phyloP scores from a whole-genome alignment of 805 yeast species.

The Cyberlindnera euphorbiiphila region DNA sequence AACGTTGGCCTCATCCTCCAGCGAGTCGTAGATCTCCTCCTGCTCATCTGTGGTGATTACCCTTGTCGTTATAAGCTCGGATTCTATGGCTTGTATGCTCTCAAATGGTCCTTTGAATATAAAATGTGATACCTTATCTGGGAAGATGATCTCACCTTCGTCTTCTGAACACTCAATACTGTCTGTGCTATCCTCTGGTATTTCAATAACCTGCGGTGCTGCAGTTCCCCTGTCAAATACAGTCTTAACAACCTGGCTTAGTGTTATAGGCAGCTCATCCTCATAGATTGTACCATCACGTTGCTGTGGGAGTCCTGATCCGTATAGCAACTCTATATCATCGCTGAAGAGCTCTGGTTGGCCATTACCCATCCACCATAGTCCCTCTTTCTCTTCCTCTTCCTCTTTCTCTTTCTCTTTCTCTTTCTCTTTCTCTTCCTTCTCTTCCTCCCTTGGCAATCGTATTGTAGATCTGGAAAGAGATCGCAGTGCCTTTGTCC shows the following conservation, averaged over 20 bases:
- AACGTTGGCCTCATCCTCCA: constrained; percentile 1
- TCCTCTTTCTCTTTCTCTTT: neutral
- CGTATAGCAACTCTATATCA: constrained; percentile 1
- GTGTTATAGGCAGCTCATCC: constrained; percentile 5
- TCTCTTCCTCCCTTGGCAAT: neutral
- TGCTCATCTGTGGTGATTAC: neutral
- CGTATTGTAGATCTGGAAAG: too few relatives aligned
- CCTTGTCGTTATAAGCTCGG: too few relatives aligned
- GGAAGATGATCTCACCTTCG: neutral
- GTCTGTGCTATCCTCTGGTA: neutral
- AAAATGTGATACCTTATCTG: neutral
- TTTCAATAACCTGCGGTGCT: neutral
- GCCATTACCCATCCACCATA: constrained; percentile 11
- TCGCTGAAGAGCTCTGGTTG: constrained; percentile 4
- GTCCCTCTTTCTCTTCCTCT: neutral
- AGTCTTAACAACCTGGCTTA: constrained; percentile 3
- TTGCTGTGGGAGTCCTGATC: too few relatives aligned
- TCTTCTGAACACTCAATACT: constrained; percentile 6
- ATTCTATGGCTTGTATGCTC: too few relatives aligned
- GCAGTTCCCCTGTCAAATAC: neutral
- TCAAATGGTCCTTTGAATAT: too few relatives aligned
- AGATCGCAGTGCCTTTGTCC: neutral
- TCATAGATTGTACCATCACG: neutral
- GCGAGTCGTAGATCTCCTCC: constrained; percentile 2
- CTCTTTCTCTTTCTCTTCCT: neutral